Base-by-base conservation (phyloP, 306 rosid genomes). In the Vigna mungo region DNA sequence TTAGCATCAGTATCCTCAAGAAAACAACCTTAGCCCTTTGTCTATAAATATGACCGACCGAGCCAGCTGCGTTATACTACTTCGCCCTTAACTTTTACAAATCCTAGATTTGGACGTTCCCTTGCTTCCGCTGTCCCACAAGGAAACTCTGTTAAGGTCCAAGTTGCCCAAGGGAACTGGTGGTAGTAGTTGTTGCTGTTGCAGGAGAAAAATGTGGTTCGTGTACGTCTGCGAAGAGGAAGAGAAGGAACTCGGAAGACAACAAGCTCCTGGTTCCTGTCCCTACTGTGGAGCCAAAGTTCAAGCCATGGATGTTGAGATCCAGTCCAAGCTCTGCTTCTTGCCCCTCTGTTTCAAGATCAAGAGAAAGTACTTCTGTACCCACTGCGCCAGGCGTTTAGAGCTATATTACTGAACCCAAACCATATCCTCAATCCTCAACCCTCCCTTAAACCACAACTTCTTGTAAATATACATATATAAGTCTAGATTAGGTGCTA, bases 251-350 rank as follows among this genome's bases (percentile, higher is more conserved):
- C 52, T 95, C 2, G 94, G 92, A 3, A 80, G 86, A 73, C 97
- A 92, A 68, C 78, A 87, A 81, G 99, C 97, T 0, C 92, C 97
- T 0, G 99, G 99, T 15, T 84, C 90, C 0, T 95, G 99, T 46
- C 99, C 99, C 71, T 56, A 80, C 83, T 95, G 99, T 63, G 85
- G 86, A 10, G 99, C 96, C 20, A 95, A 95, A 68, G 99, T 95
- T 44, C 84, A 87, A 73, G 96, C 89, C 71, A 72, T 80, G 78
- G 97, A 92, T 47, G 94, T 92, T 2, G 97, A 95, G 78, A 81
- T 82, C 17, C 83, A 82, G 67, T 83, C 93, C 81, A 88, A 34
- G 72, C 84, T 90, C 62, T 92, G 96, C 43, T 88, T 88, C 49
- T 84, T 92, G 18, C 96, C 97, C 18, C 68, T 95, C 77, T 95